Conservation (phyloP, 768 basidiomycete species). For the Rhodotorula kratochvilovae region DNA sequence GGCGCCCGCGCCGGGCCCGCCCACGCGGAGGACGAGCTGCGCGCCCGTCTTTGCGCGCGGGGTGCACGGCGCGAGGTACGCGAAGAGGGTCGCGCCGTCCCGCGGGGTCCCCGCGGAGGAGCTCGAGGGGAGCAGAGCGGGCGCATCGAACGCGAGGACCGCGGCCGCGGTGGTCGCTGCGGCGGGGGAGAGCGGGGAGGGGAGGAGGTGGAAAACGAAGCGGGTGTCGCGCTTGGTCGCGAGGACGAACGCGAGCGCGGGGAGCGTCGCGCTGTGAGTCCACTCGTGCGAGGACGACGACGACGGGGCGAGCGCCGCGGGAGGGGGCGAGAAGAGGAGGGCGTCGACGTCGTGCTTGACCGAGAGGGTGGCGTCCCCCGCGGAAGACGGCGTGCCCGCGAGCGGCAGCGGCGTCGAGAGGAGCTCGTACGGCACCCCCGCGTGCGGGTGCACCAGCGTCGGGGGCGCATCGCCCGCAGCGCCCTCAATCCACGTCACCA, state of each 20-base stretch:
- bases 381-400: conserved; percentile 18
- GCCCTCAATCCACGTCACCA: conserved; percentile 63
- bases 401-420: conserved; percentile 67
- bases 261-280: conserved; percentile 76
- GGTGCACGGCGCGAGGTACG: conserved; percentile 25
- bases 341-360: conserved; percentile 73
- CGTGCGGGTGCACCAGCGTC: conserved; percentile 44
- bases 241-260: conserved; percentile 86
- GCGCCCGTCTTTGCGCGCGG: conserved; percentile 17
- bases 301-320: no score
- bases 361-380: conserved; percentile 52
- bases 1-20: conserved; percentile 14
- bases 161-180: conserved; percentile 48
- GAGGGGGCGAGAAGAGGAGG: conserved; percentile 53
- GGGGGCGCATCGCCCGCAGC: conserved; percentile 49
- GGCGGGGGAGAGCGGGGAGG: conserved; percentile 22
- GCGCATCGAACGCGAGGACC: conserved; percentile 47
- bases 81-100: conserved; percentile 35
- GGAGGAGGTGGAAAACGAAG: conserved; percentile 69
- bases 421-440: conserved; percentile 44
- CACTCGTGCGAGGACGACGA: no score
- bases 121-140: conserved; percentile 1
- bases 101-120: no score
- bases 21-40: conserved; percentile 34
- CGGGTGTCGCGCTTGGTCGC: conserved; percentile 87